phyloP scores from a whole-genome alignment of 176 grass and related monocot species.

The Alloteropsis semialata region DNA sequence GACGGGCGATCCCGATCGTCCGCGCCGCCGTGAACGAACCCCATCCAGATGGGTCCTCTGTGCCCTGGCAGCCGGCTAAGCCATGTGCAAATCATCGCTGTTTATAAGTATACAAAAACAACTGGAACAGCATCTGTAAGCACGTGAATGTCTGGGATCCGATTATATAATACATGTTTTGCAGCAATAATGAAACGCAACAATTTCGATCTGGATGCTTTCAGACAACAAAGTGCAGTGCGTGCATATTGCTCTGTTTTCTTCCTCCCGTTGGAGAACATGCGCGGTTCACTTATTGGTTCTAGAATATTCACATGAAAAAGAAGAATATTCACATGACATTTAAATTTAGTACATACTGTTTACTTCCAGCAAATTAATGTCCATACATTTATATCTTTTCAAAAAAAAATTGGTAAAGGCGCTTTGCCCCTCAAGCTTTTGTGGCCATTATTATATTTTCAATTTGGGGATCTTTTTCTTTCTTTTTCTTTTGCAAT shows the following conservation, averaged over 20 bases:
- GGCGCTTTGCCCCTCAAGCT: neutral
- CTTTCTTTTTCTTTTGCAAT: too few species aligned
- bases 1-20: neutral
- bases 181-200: neutral
- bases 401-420: neutral
- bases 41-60: neutral
- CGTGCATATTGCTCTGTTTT: too few species aligned
- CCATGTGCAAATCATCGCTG: neutral
- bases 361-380: neutral
- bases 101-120: neutral
- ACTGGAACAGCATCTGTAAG: neutral
- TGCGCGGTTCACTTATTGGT: neutral
- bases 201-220: neutral
- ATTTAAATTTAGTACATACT: neutral
- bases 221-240: too few species aligned
- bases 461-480: too few species aligned
- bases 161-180: neutral
- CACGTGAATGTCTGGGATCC: neutral
- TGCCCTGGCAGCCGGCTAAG: neutral
- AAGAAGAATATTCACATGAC: neutral
- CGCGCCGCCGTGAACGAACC: neutral
- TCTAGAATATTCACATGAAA: neutral
- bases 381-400: neutral
- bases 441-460: neutral
- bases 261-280: neutral